phyloP scores from a whole-genome alignment of 2,329 filamentous ascomycete species.

The Scleromitrula shiraiana region DNA sequence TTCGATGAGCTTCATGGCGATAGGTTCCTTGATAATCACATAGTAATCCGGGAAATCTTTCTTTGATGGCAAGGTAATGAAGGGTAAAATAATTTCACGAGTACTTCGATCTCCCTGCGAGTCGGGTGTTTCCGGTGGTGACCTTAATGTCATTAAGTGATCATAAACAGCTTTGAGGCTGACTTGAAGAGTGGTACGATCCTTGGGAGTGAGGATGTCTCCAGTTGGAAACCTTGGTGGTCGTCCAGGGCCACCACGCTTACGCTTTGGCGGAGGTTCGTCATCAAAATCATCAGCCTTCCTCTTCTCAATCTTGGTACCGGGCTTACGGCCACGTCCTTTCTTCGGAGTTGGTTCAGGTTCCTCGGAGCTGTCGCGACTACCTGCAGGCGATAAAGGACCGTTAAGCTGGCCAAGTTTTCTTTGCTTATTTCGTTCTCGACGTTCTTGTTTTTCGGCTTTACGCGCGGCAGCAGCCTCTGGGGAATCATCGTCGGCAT shows the following conservation, averaged over 20 bases:
- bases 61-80: slow-evolving; percentile 84
- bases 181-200: slow-evolving; percentile 71
- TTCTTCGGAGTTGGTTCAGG: slow-evolving; percentile 66
- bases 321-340: slow-evolving; percentile 69
- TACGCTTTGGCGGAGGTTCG: slow-evolving; percentile 70
- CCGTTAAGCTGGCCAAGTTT: slow-evolving; percentile 32
- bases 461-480: slow-evolving; percentile 90
- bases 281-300: slow-evolving; percentile 67
- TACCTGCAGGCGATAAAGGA: slow-evolving; percentile 57
- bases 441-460: slow-evolving; percentile 72
- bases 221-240: slow-evolving; percentile 44
- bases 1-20: slow-evolving; percentile 92
- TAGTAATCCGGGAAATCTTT: slow-evolving; percentile 94
- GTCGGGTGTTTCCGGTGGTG: slow-evolving; percentile 27
- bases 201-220: slow-evolving; percentile 58
- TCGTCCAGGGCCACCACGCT: slow-evolving; percentile 64
- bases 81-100: slow-evolving; percentile 85
- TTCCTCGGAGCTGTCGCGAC: slow-evolving; percentile 77
- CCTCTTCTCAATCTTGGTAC: slow-evolving; percentile 67
- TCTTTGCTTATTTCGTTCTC: slow-evolving; percentile 68
- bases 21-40: slow-evolving; percentile 81
- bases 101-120: slow-evolving; percentile 47
- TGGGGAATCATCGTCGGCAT: slow-evolving; percentile 90
- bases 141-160: slow-evolving; percentile 54
- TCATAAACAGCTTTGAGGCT: slow-evolving; percentile 74